Evolutionary conservation across 2,329 filamentous ascomycete species (phyloP).

Genomic region (Thielaviopsis euricoi): DNA sequence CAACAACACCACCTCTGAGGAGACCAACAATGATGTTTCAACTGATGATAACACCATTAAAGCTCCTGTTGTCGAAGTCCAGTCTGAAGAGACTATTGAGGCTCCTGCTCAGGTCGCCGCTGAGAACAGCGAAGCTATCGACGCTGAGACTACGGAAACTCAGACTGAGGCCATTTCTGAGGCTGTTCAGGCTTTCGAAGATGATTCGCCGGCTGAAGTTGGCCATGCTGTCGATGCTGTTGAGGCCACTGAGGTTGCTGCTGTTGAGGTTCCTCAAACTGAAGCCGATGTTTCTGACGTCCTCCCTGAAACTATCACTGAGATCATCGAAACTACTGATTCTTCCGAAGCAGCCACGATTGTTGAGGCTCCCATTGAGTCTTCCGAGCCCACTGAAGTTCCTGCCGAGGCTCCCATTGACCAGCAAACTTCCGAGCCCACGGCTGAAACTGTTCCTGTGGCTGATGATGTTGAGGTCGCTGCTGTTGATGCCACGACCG

Average conservation of each 20-base stretch:
- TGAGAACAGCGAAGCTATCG: neutral
- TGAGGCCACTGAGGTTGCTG: constrained; percentile 3
- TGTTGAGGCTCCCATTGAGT: neutral
- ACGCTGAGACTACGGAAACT: neutral
- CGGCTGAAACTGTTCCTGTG: constrained; percentile 15
- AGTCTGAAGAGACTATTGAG: neutral
- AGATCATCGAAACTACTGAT: neutral
- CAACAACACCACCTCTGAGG: too few species aligned
- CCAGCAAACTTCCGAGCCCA: constrained; percentile 18
- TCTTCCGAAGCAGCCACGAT: neutral
- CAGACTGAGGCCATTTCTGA: neutral
- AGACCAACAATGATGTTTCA: neutral
- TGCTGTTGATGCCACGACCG: neutral
- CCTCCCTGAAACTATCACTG: neutral
- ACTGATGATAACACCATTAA: too few species aligned
- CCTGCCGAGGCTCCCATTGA: neutral
- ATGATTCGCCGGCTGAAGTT: neutral
- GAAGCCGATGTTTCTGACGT: neutral
- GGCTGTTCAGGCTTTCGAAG: neutral
- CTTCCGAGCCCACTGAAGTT: constrained; percentile 1
- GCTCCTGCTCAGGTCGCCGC: neutral
- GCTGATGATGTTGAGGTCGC: neutral
- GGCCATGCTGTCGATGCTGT: constrained; percentile 8
- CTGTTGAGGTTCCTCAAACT: neutral
- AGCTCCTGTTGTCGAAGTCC: too few species aligned